Percentiles rank a stretch among this genome's conserved stretches.
Evolutionary conservation across 345 rosid species (phyloP).

Genomic region (Citrus sp.): DNA sequence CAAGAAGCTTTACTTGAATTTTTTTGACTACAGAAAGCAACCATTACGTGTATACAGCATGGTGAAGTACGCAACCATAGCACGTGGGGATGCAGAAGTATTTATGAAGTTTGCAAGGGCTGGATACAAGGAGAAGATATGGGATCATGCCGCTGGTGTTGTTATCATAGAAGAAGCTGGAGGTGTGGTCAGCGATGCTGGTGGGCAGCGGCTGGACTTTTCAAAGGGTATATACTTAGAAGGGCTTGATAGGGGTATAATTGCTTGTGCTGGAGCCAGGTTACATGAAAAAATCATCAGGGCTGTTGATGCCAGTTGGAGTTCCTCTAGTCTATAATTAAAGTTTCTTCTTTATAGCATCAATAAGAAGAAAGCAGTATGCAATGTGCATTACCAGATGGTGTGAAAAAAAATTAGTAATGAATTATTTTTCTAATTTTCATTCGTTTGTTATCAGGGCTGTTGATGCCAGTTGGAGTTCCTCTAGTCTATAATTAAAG

Average conservation of each 20-base stretch:
- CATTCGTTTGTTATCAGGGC: slow-evolving; percentile 19
- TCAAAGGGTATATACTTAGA: slow-evolving; percentile 43
- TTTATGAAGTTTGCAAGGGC: slow-evolving; percentile 53
- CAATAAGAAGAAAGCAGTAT: background rate
- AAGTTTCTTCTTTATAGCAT: background rate
- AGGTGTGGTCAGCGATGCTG: slow-evolving; percentile 55
- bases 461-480: slow-evolving; percentile 60
- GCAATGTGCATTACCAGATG: background rate
- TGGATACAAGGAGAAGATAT: slow-evolving; percentile 60
- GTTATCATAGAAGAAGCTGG: slow-evolving; percentile 52
- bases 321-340: slow-evolving; percentile 40
- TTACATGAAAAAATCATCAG: slow-evolving; percentile 41
- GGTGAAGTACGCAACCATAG: slow-evolving; percentile 61
- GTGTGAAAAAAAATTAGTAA: background rate
- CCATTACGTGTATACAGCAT: slow-evolving; percentile 55
- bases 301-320: slow-evolving; percentile 61
- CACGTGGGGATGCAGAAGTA: slow-evolving; percentile 52
- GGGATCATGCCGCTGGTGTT: slow-evolving; percentile 60
- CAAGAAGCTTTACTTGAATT: background rate
- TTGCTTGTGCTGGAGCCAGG: slow-evolving; percentile 39
- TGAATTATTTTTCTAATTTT: background rate
- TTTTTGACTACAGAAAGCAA: slow-evolving; percentile 37
- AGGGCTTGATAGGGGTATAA: slow-evolving; percentile 51
- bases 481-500: slow-evolving; percentile 36
- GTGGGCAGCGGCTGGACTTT: slow-evolving; percentile 43